These are phyloP conservation scores for Durotheca rogersii DNA, from an alignment of 495 filamentous ascomycete species.

Conservation along the genomic window DNA sequence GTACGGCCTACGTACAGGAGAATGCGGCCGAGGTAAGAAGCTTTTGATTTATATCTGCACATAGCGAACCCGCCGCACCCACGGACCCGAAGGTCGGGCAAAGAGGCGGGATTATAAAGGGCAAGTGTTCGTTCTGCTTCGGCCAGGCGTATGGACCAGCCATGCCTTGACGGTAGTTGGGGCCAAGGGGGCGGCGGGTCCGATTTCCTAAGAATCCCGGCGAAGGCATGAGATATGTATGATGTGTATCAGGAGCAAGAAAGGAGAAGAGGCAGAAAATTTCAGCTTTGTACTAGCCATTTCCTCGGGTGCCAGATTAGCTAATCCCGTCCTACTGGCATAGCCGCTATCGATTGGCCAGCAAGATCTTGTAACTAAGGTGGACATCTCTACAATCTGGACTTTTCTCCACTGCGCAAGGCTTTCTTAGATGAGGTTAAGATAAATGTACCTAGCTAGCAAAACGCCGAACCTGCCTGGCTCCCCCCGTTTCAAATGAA, in stretches of 20 bases:
- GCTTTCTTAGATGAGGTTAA: too few relatives aligned
- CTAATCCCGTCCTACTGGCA: conserved; percentile 2
- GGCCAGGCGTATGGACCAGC: conserved; percentile 23
- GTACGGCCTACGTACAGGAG: too few relatives aligned
- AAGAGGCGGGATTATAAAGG: conserved; percentile 39
- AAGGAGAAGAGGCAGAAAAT: conserved; percentile 8
- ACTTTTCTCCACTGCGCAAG: too few relatives aligned
- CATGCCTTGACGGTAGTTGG: conserved; percentile 3
- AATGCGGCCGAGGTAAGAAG: too few relatives aligned
- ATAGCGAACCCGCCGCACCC: conserved; percentile 40
- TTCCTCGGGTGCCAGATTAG: conserved; percentile 3
- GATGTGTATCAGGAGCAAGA: conserved; percentile 33
- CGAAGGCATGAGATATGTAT: conserved; percentile 44
- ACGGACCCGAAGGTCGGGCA: conserved; percentile 25
- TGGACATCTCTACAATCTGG: too few relatives aligned
- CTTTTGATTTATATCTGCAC: conserved; percentile 33
- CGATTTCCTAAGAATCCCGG: conserved; percentile 25
- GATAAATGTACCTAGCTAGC: too few relatives aligned
- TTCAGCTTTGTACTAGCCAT: conserved; percentile 9
- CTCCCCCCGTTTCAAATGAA: too few relatives aligned
- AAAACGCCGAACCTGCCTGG: too few relatives aligned
- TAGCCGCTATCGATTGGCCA: too few relatives aligned
- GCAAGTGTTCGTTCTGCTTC: conserved; percentile 36
- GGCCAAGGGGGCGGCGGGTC: conserved; percentile 10
- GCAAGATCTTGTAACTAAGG: too few relatives aligned